Evolutionary conservation across 768 basidiomycete genomes (phyloP).

Genomic region (Pholiota microspora): DNA sequence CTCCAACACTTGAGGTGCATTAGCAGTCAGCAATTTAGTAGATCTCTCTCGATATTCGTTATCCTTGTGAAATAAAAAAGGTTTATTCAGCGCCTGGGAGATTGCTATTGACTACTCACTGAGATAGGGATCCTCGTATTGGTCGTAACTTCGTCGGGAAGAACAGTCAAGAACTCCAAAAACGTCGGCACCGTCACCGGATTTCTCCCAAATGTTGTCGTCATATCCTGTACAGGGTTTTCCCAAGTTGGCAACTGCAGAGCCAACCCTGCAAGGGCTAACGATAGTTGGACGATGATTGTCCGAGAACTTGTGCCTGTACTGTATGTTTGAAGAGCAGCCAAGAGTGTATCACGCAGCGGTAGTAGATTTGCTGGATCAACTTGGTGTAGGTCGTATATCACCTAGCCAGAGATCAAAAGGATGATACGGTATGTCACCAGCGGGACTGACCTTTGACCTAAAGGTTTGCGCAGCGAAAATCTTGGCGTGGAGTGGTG

Average conservation of each 20-base stretch:
- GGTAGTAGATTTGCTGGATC: constrained; percentile 66
- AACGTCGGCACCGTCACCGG: constrained; percentile 81
- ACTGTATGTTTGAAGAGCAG: constrained; percentile 70
- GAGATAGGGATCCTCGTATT: constrained; percentile 89
- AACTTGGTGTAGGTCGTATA: constrained; percentile 92
- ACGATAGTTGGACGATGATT: constrained; percentile 85
- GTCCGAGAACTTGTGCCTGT: constrained; percentile 69
- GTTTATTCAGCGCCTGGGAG: neutral
- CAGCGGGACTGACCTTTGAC: constrained; percentile 67
- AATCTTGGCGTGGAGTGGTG: constrained; percentile 76
- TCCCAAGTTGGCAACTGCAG: constrained; percentile 87
- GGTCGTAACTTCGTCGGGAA: constrained; percentile 84
- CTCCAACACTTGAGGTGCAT: constrained; percentile 70
- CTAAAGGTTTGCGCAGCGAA: constrained; percentile 98
- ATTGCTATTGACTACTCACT: constrained; percentile 45
- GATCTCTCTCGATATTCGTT: constrained; percentile 69
- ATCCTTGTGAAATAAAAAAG: constrained; percentile 48
- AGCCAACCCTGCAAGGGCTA: constrained; percentile 88
- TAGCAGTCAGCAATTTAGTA: constrained; percentile 59
- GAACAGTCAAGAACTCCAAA: constrained; percentile 84
- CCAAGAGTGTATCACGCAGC: constrained; percentile 85
- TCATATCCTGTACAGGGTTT: constrained; percentile 76
- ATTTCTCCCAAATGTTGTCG: constrained; percentile 82
- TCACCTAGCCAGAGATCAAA: constrained; percentile 61
- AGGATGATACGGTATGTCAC: constrained; percentile 18